Base-by-base conservation (phyloP, 169 alveolate species). In the Perkinsus marinus region DNA sequence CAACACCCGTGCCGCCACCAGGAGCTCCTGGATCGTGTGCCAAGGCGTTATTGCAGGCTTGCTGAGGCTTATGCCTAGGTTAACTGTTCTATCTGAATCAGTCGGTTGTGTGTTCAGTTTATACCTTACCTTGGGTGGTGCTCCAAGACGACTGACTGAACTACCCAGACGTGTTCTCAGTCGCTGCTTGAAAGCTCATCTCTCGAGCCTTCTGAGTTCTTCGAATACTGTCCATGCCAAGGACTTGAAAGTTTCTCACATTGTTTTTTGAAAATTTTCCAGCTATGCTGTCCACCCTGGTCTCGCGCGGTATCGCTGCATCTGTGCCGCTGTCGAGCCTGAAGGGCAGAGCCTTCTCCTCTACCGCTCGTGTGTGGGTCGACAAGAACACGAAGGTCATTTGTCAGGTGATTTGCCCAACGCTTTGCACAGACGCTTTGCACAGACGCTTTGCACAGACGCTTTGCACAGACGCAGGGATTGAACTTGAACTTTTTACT, bases 381-480 rank as follows among this genome's bases (percentile, higher is more conserved):
- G 98, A 97, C 95, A 96, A 96, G 93, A 94, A 96, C 94, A 97
- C 99, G 91, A 96, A 95, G 79, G 97, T 97, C 43, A 97, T 97
- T 47, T 96, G 98, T 94, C 99, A 97, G 92, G 99, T 98, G 17
- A 30, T 6, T 3, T 10, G 46, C 3, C 46, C 10, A 41, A 41
- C 46, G 89, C 43, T 19, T 92, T 91, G 69, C 43, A 90, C 69
- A 91, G 43, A 89, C 68, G 26, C 90, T 46, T 93, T 39, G 92
- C 91, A 38, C n/a, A 39, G n/a, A 57, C 89, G 69, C 38, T 39
- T 93, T 91, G 69, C 43, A 90, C 69, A 91, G 43, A 89, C 68
- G 26, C 90, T 46, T 93, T 39, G 92, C 91, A 38, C n/a, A 39
- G n/a, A 57, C 89, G 69, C 38, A n/a, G n/a, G n/a, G n/a, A n/a